phyloP scores from a whole-genome alignment of 306 rosid genomes.

The Cucurbita maxima region DNA sequence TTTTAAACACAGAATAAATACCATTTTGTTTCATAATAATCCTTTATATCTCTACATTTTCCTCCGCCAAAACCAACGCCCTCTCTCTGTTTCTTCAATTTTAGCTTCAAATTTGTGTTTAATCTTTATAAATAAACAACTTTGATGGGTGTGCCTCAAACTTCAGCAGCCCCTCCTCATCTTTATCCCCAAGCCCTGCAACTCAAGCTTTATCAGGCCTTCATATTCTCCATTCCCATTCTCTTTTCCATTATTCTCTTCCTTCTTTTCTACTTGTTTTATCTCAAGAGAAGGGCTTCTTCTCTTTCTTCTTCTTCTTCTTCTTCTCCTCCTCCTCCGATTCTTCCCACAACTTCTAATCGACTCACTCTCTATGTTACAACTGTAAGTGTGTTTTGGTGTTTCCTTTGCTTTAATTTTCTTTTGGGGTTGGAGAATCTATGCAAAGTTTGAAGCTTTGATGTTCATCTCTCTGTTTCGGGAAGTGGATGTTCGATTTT shows the following conservation, averaged over 20 bases:
- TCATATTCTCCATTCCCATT: slow-evolving; percentile 81
- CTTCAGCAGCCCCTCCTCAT: slow-evolving; percentile 39
- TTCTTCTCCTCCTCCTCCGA: slow-evolving; percentile 24
- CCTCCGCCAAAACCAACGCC: neutral
- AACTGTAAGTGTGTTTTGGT: slow-evolving; percentile 20
- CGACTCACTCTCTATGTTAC: slow-evolving; percentile 21
- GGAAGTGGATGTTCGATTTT: neutral
- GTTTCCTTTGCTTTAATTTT: neutral
- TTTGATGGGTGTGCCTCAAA: slow-evolving; percentile 40
- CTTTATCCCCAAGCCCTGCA: slow-evolving; percentile 66
- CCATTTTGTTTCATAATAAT: neutral
- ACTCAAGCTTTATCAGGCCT: slow-evolving; percentile 78
- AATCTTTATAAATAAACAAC: neutral
- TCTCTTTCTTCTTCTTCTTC: slow-evolving; percentile 13
- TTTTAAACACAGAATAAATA: neutral
- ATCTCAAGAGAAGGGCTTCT: slow-evolving; percentile 73
- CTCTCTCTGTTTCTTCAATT: neutral
- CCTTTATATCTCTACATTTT: neutral
- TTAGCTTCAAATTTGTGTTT: neutral
- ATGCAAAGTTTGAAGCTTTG: neutral
- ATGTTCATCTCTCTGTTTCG: neutral
- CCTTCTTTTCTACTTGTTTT: slow-evolving; percentile 4
- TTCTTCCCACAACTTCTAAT: slow-evolving; percentile 22
- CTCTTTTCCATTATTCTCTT: slow-evolving; percentile 69
- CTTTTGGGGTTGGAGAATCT: neutral